Evolutionary conservation across 2,329 filamentous ascomycete species (phyloP), one percentile per base, ranked within the genome.

Genomic region (Calonectria montana): DNA sequence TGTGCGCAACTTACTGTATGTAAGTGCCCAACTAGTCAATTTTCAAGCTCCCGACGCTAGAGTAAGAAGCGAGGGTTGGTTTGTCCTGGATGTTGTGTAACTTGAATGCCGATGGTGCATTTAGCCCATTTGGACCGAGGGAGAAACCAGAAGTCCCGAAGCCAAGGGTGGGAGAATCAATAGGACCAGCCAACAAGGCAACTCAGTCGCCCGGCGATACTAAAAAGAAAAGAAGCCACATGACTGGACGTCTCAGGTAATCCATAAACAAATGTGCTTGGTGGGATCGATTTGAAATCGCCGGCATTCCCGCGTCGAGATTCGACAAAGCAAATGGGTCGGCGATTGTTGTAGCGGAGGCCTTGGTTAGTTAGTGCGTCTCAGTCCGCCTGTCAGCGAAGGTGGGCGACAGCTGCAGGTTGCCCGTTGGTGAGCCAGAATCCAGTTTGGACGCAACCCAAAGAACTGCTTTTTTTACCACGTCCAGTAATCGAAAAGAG

Each of bases 331-430:
- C 53, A 57, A 57, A 57, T n/a, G 29, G 63, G 35, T 27, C n/a
- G 65, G 65, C 43, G 65, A 35, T 67, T 62, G 35, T 45, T 31
- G 29, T 62, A 23, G 53, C 55, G 41, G 48, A 45, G 65, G 45
- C 41, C 31, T 35, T 35, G 31, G 43, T 61, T 31, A 43, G 53
- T 41, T 57, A 59, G 65, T 53, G 65, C 65, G 53, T 41, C 65
- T 67, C 53, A 29, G 25, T 29, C 53, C 41, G 53, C 59, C 55
- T 67, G 65, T 67, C 65, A 67, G 55, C 41, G 65, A 45, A 27
- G 43, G 65, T 62, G 65, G 55, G 23, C 55, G 53, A 62, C 43
- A 21, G 55, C 53, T 67, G 65, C 65, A 67, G 65, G 65, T 27
- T 43, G 55, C 55, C 65, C 55, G 65, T 67, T 61, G 41, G 27